Evolutionary conservation across 2,329 filamentous ascomycete genomes (phyloP).

Genomic region (Aspergillus glaucus): DNA sequence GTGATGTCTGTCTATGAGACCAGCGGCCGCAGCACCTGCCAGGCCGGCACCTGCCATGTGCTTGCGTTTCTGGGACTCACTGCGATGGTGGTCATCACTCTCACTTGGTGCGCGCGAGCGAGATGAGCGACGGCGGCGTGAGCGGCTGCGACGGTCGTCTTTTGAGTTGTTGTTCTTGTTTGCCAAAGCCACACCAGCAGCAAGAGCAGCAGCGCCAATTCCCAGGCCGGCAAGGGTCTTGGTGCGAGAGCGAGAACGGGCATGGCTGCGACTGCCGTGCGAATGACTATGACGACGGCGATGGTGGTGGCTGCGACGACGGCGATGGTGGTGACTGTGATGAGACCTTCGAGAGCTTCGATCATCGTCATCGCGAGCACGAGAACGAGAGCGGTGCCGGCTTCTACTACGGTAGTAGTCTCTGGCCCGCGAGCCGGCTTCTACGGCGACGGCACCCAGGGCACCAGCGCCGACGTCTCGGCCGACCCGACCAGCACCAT

Average conservation of each 20-base stretch:
- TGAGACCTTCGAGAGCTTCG: slow-evolving; percentile 20
- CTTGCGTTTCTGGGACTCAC: slow-evolving; percentile 48
- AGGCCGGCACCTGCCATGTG: slow-evolving; percentile 57
- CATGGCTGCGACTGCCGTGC: slow-evolving; percentile 39
- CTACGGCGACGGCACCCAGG: slow-evolving; percentile 55
- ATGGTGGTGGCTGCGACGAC: slow-evolving; percentile 23
- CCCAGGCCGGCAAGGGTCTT: slow-evolving; percentile 50
- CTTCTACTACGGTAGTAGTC: slow-evolving; percentile 46
- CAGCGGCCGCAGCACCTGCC: slow-evolving; percentile 56
- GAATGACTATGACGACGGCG: slow-evolving; percentile 24
- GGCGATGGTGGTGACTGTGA: slow-evolving; percentile 26
- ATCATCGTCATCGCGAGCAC: slow-evolving; percentile 27
- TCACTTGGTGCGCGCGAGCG: slow-evolving; percentile 22
- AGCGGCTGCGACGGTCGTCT: slow-evolving; percentile 44
- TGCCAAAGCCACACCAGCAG: slow-evolving; percentile 54
- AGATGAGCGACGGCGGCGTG: slow-evolving; percentile 35
- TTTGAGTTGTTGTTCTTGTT: slow-evolving; percentile 48
- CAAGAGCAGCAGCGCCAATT: slow-evolving; percentile 53
- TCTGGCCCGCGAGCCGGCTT: slow-evolving; percentile 48
- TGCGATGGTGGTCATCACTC: slow-evolving; percentile 22
- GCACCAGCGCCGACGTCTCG: slow-evolving; percentile 55
- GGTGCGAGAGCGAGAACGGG: slow-evolving; percentile 42
- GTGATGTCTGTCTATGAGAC: slow-evolving; percentile 52
- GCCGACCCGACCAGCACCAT: slow-evolving; percentile 43
- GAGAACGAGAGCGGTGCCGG: slow-evolving; percentile 35